Percentiles rank a stretch among this genome's conserved stretches.
Conservation (phyloP, 306 rosid species). For the Begonia loranthoides region DNA sequence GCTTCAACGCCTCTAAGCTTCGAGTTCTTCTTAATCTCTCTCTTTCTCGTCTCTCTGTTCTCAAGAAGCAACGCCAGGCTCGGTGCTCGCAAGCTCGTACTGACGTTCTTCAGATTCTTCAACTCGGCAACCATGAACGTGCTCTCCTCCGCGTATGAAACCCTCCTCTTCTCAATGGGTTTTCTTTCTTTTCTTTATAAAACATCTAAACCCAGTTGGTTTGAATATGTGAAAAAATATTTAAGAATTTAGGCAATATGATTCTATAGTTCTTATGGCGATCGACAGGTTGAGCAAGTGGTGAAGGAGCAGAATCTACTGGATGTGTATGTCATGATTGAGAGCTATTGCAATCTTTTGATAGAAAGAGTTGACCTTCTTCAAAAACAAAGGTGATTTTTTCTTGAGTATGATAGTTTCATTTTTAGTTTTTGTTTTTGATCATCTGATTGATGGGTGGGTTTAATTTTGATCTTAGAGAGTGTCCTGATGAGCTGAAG, state of each 20-base stretch:
- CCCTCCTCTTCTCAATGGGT: background rate
- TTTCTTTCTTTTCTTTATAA: background rate
- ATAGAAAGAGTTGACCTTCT: conserved; percentile 27
- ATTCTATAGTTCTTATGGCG: conserved; percentile 1
- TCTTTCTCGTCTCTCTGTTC: conserved; percentile 38
- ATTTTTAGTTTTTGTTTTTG: background rate
- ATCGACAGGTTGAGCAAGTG: conserved; percentile 45
- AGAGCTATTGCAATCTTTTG: conserved; percentile 29
- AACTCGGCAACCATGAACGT: conserved; percentile 37
- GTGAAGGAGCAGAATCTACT: conserved; percentile 42
- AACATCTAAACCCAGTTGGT: background rate
- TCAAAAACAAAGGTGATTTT: conserved; percentile 24
- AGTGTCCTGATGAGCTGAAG: conserved; percentile 46
- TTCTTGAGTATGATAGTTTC: background rate
- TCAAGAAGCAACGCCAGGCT: conserved; percentile 37
- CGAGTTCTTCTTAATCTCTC: conserved; percentile 24
- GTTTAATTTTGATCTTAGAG: conserved; percentile 21
- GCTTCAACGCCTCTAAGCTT: conserved; percentile 31
- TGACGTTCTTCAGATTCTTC: conserved; percentile 43
- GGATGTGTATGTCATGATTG: conserved; percentile 39
- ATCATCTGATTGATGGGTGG: background rate
- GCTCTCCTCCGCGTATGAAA: conserved; percentile 47
- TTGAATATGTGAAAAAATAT: background rate
- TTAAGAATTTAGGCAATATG: too few species aligned
- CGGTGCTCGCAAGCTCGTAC: conserved; percentile 32